Evolutionary conservation across 805 yeast genomes (phyloP).

Genomic region (Suhomyces pyralidae): DNA sequence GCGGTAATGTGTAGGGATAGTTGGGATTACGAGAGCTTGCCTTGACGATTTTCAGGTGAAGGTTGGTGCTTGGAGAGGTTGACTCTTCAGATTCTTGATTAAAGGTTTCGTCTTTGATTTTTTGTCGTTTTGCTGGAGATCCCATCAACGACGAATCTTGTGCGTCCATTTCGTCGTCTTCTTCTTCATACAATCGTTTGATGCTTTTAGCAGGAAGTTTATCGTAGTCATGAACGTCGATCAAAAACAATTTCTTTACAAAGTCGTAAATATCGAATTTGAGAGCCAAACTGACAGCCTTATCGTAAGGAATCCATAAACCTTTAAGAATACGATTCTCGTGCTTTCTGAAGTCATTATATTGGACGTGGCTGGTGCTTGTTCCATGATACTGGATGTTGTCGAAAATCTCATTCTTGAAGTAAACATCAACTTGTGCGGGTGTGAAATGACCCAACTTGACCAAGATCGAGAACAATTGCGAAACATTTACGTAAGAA

Average conservation of each 20-base stretch:
- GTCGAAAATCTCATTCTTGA: conserved; percentile 31
- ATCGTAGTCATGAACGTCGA: conserved; percentile 46
- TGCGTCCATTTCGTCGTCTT: conserved; percentile 19
- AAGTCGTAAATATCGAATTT: conserved; percentile 39
- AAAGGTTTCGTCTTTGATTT: conserved; percentile 9
- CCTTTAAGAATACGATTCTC: conserved; percentile 30
- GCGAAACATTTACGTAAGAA: conserved; percentile 38
- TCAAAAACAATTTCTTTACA: conserved; percentile 34
- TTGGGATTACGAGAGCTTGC: conserved; percentile 33
- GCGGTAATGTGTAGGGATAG: conserved; percentile 48
- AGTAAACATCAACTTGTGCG: conserved; percentile 27
- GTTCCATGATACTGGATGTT: conserved; percentile 29
- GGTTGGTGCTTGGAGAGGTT: background rate
- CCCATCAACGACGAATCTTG: conserved; percentile 16
- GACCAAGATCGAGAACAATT: conserved; percentile 34
- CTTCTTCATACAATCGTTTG: conserved; percentile 19
- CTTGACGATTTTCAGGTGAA: background rate
- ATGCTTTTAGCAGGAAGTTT: conserved; percentile 31
- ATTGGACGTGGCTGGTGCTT: conserved; percentile 9
- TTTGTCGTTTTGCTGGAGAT: conserved; percentile 40
- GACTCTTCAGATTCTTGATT: background rate
- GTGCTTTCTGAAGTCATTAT: conserved; percentile 27
- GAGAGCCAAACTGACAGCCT: conserved; percentile 37
- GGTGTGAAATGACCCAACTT: conserved; percentile 23
- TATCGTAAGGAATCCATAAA: conserved; percentile 44